Percentiles rank a stretch among this genome's conserved stretches.
Conservation (phyloP, 768 basidiomycete genomes). For the Phaeotremella fagi region DNA sequence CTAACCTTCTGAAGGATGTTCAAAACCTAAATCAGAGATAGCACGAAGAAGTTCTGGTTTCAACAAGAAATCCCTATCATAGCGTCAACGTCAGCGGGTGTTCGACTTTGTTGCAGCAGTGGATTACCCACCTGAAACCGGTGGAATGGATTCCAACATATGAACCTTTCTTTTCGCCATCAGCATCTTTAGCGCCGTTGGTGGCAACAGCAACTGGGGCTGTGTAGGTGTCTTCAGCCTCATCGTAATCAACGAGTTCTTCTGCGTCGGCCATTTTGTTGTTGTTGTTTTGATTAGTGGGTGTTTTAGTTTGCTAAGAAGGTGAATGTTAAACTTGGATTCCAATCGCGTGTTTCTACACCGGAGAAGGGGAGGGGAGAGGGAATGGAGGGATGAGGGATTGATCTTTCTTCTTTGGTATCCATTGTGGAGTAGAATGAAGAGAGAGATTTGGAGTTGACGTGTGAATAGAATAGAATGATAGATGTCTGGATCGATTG, state of each 20-base stretch:
- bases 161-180: constrained; percentile 79
- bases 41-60: constrained; percentile 96
- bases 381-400: not conserved
- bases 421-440: too few relatives aligned
- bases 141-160: constrained; percentile 98
- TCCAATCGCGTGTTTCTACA: not conserved
- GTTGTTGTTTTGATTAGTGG: not conserved
- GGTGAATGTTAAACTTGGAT: too few relatives aligned
- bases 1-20: constrained; percentile 97
- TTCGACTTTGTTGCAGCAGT: not conserved
- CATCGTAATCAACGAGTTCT: constrained; percentile 50
- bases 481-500: too few relatives aligned
- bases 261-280: constrained; percentile 47
- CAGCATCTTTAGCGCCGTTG: constrained; percentile 52
- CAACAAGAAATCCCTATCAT: constrained; percentile 82
- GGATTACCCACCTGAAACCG: constrained; percentile 74
- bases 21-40: constrained; percentile 98
- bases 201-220: constrained; percentile 49
- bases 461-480: too few relatives aligned
- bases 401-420: too few relatives aligned
- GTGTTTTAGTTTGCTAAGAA: too few relatives aligned
- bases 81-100: not conserved
- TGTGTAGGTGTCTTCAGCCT: constrained; percentile 45
- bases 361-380: not conserved
- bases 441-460: too few relatives aligned